Base-by-base conservation (phyloP, 2,329 filamentous ascomycete species). In the Pseudogymnoascus sp. region DNA sequence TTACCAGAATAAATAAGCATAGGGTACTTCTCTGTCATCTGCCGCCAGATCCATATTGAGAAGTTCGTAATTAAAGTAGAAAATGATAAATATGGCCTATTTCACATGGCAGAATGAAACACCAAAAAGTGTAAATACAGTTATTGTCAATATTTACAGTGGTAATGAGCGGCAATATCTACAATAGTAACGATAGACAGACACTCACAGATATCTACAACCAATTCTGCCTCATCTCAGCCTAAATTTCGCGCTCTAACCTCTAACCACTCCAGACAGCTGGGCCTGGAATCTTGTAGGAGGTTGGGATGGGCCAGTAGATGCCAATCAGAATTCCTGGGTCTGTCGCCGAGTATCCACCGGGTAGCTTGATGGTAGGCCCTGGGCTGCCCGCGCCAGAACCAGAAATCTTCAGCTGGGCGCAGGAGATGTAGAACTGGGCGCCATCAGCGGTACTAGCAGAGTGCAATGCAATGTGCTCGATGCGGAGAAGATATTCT, bases 381-480 rank as follows among this genome's bases (percentile, higher is more conserved):
- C 14, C 23, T n/a, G 70, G 70, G 51, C 37, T 68, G 63, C 69
- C 69, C 21, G 64, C 60, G 57, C 68, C 68, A 34, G 69, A 69
- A 14, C 72, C 73, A 37, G 71, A 73, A 45, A 79, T 73, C 63
- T 73, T 75, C 65, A 79, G 67, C 69, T 79, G 76, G 14, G 77
- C 72, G 69, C 77, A 79, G 67, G 75, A 75, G 70, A 77, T 75
- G 70, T 80, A 80, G 66, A 79, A 75, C 67, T 79, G 78, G 21
- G 77, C 77, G 51, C 77, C 77, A 8, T 63, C 67, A 39, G 54
- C 69, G 63, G 71, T 71, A 67, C 72, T 71, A 21, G 73, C 75
- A 70, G 78, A 77, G 67, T 80, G 77, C 10, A 79, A 74, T 39
- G 78, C 77, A 62, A 79, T 77, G 67, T 79, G 77, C 70, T 80